Conservation (phyloP, 1,284 basidiomycete genomes). For the Austropuccinia psidii region DNA sequence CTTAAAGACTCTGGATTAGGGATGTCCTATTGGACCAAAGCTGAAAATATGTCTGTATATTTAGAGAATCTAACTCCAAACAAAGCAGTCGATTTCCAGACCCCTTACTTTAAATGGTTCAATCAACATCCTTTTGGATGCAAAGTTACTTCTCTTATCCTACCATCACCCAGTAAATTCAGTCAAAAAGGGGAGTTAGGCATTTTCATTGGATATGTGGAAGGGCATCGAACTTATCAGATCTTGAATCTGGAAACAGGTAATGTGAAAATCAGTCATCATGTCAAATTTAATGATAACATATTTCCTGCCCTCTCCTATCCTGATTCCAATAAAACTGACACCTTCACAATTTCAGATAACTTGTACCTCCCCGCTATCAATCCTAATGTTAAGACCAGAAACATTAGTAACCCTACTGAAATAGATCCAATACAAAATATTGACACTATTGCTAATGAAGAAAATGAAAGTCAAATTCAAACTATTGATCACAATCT, state of each 20-base stretch:
- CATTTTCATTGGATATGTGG: background rate
- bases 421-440: too few species aligned
- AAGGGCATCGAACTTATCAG: background rate
- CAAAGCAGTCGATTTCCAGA: background rate
- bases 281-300: background rate
- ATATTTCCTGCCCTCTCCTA: constrained; percentile 7
- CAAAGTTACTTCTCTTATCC: background rate
- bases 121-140: background rate
- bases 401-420: too few species aligned
- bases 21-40: constrained; percentile 47
- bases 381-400: too few species aligned
- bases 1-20: constrained; percentile 43
- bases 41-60: constrained; percentile 45
- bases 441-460: too few species aligned
- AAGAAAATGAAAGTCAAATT: too few species aligned
- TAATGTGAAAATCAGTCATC: background rate
- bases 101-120: background rate
- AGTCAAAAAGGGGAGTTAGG: background rate
- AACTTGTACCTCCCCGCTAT: too few species aligned
- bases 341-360: too few species aligned
- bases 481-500: too few species aligned
- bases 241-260: background rate
- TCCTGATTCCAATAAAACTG: too few species aligned
- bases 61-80: constrained; percentile 44
- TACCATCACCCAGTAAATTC: background rate